These are phyloP conservation scores for Lecanosticta acicola DNA, from an alignment of 2,329 filamentous ascomycete species.

Conservation along the genomic window DNA sequence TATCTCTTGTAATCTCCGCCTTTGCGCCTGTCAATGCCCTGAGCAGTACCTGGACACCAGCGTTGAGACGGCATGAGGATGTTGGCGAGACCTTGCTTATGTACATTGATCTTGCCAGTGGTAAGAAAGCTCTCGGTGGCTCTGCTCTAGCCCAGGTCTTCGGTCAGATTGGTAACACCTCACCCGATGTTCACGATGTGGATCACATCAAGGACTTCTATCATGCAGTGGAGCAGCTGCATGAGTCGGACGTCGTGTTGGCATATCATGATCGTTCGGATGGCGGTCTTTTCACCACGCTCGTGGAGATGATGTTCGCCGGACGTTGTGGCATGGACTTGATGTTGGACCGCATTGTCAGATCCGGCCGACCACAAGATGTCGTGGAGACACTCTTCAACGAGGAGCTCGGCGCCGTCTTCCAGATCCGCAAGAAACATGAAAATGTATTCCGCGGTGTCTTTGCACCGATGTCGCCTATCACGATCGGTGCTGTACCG, in stretches of 20 bases:
- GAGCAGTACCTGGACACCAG: constrained; percentile 86
- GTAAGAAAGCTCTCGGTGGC: constrained; percentile 76
- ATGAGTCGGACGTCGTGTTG: constrained; percentile 67
- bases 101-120: constrained; percentile 82
- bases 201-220: constrained; percentile 84
- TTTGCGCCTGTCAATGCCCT: constrained; percentile 81
- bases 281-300: constrained; percentile 81
- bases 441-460: constrained; percentile 81
- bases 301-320: constrained; percentile 98
- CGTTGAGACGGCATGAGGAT: constrained; percentile 74
- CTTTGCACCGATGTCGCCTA: constrained; percentile 77
- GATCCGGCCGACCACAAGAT: constrained; percentile 50
- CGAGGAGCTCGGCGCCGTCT: constrained; percentile 91
- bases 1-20: constrained; percentile 85
- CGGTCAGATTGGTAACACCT: constrained; percentile 75
- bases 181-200: constrained; percentile 77
- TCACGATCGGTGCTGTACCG: constrained; percentile 74
- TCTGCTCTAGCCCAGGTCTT: constrained; percentile 89
- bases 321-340: constrained; percentile 84
- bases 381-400: constrained; percentile 82
- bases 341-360: constrained; percentile 69
- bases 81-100: constrained; percentile 84
- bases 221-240: constrained; percentile 68
- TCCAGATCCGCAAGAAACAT: constrained; percentile 83
- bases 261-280: constrained; percentile 95